Evolutionary conservation across 2,329 filamentous ascomycete species (phyloP), one percentile per base, ranked within the genome.

Genomic region (Ophiocordyceps sinensis): DNA sequence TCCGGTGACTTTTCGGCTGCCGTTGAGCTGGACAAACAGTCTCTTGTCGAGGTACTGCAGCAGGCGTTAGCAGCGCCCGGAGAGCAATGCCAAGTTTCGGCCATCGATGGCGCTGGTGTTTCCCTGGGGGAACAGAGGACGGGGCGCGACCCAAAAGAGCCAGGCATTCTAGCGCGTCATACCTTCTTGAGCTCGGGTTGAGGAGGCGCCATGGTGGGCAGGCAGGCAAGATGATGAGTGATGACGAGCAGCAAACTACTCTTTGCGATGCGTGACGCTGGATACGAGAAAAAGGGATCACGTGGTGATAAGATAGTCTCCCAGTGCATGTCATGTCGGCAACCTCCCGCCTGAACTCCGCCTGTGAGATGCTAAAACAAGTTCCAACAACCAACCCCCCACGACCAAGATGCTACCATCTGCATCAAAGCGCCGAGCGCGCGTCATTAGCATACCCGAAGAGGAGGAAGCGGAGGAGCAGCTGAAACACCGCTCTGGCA

Each of bases 121-220:
- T 26, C 23, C 6, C 23, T 26, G 23, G 3, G 23, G 9, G 9
- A 26, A 26, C 23, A 26, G 3, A 26, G 23, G 9, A 26, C 23
- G 23, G 15, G 5, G 10, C 32, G 17, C 30, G 9, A 11, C 28
- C 5, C 19, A n/a, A 5, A 28, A 17, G 5, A 8, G 6, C 4
- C 23, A 38, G 11, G 9, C 7, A 14, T 10, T 32, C 3, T 3
- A 14, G 26, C 2, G 5, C 14, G 2, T 5, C 41, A 23, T 66
- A 93, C 91, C 79, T 96, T 98, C 70, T 96, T 98, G 48, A 98
- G 77, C 71, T 98, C 93, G 55, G 91, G 91, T 68, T 96, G 91
- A 62, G 91, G 88, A 79, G 93, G 89, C 68, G 91, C 86, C 91
- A 98, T 98, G 51, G 71, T 83, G 68, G 62, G 52, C 51, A 52